These are phyloP conservation scores for Hemileccinum rubropunctum DNA, from an alignment of 768 basidiomycete genomes.

Conservation along the genomic window DNA sequence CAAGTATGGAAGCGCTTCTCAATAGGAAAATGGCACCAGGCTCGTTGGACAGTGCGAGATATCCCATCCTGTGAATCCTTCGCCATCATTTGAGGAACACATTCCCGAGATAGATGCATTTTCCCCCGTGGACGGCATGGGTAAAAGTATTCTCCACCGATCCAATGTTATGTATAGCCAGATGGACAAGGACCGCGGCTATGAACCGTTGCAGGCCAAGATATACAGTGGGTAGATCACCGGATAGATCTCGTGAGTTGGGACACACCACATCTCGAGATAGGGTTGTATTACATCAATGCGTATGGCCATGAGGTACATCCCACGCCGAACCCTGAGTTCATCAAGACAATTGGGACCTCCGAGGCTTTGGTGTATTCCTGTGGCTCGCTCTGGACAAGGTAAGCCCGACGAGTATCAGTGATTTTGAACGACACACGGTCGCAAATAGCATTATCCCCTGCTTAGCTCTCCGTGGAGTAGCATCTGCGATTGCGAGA, in stretches of 20 bases:
- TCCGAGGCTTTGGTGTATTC: conserved; percentile 82
- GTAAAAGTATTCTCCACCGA: conserved; percentile 42
- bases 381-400: conserved; percentile 94
- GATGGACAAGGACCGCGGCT: conserved; percentile 44
- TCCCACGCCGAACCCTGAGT: conserved; percentile 83
- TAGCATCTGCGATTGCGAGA: conserved; percentile 72
- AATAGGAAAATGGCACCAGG: conserved; percentile 67
- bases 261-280: conserved; percentile 8
- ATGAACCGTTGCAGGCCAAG: conserved; percentile 55
- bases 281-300: conserved; percentile 87
- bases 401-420: conserved; percentile 40
- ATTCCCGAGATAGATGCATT: conserved; percentile 33
- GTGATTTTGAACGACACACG: conserved; percentile 3
- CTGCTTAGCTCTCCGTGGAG: conserved; percentile 80
- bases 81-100: conserved; percentile 29
- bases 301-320: conserved; percentile 90
- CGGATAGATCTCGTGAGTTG: conserved; percentile 10
- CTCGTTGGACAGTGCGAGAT: conserved; percentile 94
- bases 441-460: conserved; percentile 69
- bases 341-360: conserved; percentile 56
- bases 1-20: conserved; percentile 5
- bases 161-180: conserved; percentile 70
- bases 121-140: conserved; percentile 56
- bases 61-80: conserved; percentile 68
- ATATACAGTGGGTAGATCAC: conserved; percentile 55